Conservation (phyloP, 2,329 filamentous ascomycete species). For the Hymenoscyphus scutula region DNA sequence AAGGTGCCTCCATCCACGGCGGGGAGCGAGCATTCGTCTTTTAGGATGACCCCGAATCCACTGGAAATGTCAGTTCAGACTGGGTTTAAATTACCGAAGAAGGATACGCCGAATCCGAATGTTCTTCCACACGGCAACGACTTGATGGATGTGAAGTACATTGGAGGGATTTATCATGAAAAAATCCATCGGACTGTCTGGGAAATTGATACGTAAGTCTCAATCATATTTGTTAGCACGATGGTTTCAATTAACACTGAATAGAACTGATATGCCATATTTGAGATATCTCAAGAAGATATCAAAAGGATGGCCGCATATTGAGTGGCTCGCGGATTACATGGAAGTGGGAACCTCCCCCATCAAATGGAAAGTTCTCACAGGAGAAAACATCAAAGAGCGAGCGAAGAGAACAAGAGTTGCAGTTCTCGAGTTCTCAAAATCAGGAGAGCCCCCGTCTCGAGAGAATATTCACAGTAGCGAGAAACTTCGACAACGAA, state of each 20-base stretch:
- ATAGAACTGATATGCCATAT: slow-evolving; percentile 10
- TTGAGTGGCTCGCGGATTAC: slow-evolving; percentile 15
- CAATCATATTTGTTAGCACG: neutral
- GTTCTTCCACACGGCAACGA: slow-evolving; percentile 8
- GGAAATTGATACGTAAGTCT: slow-evolving; percentile 12
- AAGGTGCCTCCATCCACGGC: neutral
- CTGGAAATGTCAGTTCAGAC: neutral
- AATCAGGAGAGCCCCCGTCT: neutral
- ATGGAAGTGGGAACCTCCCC: slow-evolving; percentile 18
- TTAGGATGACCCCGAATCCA: neutral
- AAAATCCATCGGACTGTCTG: slow-evolving; percentile 7
- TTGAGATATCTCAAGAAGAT: slow-evolving; percentile 10
- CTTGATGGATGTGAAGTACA: neutral
- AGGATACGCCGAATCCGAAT: slow-evolving; percentile 7
- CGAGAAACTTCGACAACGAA: neutral
- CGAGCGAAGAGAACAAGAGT: slow-evolving; percentile 13
- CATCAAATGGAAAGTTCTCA: slow-evolving; percentile 15
- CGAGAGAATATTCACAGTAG: slow-evolving; percentile 4
- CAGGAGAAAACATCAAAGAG: neutral
- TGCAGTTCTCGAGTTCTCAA: slow-evolving; percentile 9
- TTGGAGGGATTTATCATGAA: slow-evolving; percentile 10
- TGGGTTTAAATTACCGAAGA: neutral
- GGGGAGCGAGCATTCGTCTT: neutral
- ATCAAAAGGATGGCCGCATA: slow-evolving; percentile 13
- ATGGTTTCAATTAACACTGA: neutral